phyloP scores from a whole-genome alignment of 2,329 filamentous ascomycete species.

The Pyrenochaeta sp. region DNA sequence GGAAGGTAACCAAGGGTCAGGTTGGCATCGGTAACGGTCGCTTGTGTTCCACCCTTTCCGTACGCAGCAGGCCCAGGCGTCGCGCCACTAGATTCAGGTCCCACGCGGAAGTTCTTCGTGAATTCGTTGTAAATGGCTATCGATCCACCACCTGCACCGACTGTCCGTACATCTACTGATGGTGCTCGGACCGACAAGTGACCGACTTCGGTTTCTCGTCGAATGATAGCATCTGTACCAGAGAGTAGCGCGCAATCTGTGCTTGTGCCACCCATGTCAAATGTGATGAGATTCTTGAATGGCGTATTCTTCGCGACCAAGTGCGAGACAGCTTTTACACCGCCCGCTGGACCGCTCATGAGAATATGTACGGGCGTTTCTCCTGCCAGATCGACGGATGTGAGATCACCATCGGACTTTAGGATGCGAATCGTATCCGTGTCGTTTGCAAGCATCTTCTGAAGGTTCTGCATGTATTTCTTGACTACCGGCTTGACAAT shows the following conservation, averaged over 20 bases:
- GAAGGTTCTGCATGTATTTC: conserved; percentile 54
- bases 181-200: conserved; percentile 57
- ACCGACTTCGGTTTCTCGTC: conserved; percentile 57
- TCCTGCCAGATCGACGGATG: conserved; percentile 55
- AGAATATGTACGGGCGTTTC: conserved; percentile 59
- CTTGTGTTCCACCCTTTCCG: conserved; percentile 55
- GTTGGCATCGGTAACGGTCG: conserved; percentile 62
- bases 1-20: conserved; percentile 59
- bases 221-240: conserved; percentile 54
- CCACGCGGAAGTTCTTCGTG: conserved; percentile 59
- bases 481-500: conserved; percentile 60
- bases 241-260: conserved; percentile 59
- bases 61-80: conserved; percentile 61
- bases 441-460: conserved; percentile 51
- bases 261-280: conserved; percentile 62
- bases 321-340: conserved; percentile 59
- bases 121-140: conserved; percentile 59
- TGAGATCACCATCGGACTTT: conserved; percentile 60
- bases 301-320: conserved; percentile 56
- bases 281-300: conserved; percentile 59
- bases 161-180: conserved; percentile 59
- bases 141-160: conserved; percentile 61
- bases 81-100: conserved; percentile 61
- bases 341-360: conserved; percentile 61
- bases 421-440: conserved; percentile 58